Percentiles rank a stretch among this genome's conserved stretches.
These are phyloP conservation scores for Talaromyces borbonicus DNA, from an alignment of 495 filamentous ascomycete genomes.

Conservation along the genomic window DNA sequence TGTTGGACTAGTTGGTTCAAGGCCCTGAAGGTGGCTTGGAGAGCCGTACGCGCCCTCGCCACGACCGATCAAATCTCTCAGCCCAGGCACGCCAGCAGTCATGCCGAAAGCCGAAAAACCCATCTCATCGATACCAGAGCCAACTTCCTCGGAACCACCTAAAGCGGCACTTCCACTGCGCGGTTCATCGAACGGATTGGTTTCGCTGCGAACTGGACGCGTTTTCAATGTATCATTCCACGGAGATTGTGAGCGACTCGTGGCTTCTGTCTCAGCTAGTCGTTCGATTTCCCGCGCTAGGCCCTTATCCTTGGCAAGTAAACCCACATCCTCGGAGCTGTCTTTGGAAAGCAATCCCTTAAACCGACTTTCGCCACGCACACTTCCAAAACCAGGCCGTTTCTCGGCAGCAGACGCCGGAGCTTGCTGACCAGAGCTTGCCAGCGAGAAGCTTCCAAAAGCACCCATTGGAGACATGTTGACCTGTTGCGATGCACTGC, in stretches of 20 bases:
- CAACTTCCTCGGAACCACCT: slow-evolving; percentile 67
- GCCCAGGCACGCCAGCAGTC: slow-evolving; percentile 59
- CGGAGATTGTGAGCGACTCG: slow-evolving; percentile 35
- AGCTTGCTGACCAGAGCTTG: slow-evolving; percentile 28
- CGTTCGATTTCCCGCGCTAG: slow-evolving; percentile 43
- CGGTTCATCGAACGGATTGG: slow-evolving; percentile 69
- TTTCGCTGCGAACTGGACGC: slow-evolving; percentile 55
- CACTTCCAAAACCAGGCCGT: slow-evolving; percentile 53
- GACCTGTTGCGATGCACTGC: slow-evolving; percentile 44
- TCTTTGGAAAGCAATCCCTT: slow-evolving; percentile 76
- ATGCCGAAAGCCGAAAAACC: slow-evolving; percentile 68
- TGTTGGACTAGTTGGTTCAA: slow-evolving; percentile 77
- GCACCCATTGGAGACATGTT: slow-evolving; percentile 64
- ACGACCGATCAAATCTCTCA: slow-evolving; percentile 51
- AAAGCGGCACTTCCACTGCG: slow-evolving; percentile 69
- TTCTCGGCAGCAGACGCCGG: slow-evolving; percentile 50
- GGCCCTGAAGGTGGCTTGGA: slow-evolving; percentile 41
- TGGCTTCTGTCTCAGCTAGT: slow-evolving; percentile 40
- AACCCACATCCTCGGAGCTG: slow-evolving; percentile 52
- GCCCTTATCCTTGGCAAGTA: slow-evolving; percentile 43
- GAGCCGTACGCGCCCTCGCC: slow-evolving; percentile 50
- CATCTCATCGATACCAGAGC: slow-evolving; percentile 45
- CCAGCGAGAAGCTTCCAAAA: slow-evolving; percentile 77
- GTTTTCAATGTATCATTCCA: slow-evolving; percentile 45
- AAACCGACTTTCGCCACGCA: slow-evolving; percentile 70